Evolutionary conservation across 2,329 filamentous ascomycete species (phyloP), one percentile per base, ranked within the genome.

Genomic region (Diaporthe ilicicola): DNA sequence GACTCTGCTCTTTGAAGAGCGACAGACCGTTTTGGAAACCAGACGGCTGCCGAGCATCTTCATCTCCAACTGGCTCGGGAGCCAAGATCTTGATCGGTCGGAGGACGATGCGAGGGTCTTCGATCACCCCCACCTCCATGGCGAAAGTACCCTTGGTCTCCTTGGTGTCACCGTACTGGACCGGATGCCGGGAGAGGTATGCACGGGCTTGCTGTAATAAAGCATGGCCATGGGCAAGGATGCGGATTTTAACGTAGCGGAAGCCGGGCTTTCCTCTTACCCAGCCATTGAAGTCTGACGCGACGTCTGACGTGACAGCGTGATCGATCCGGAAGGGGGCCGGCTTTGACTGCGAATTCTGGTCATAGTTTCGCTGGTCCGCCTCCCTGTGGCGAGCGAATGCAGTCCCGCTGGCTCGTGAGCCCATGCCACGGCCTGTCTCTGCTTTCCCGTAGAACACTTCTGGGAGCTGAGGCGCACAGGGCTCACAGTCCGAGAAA

Each of bases 1-100:
- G 34, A 17, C 65, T 10, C 37, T 79, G 77, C 34, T 77, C 76
- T 1, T 56, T 44, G 5, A 76, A 72, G 15, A 79, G 72, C 1
- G 19, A 8, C 15, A 71, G 69, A 19, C 64, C 68, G 1, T 68
- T 67, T 4, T 39, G 64, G 34, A 73, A 73, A n/a, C 69, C 69
- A 12, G 8, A n/a, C n/a, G 69, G 69, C 4, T 69, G 69, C n/a
- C 8, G 55, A 3, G 17, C 37, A 15, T 37, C 46, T 39, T 56
- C 12, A 12, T 13, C 5, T 3, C n/a, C 8, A 17, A 59, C n/a
- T n/a, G 56, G 10, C 9, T 24, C 24, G 0, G 71, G 71, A 10
- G 71, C 54, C 19, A 15, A 62, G 1, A 73, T 71, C 1, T 9
- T 27, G 32, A 53, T 32, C 5, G 44, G 32, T 3, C 8, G 39